A percentile compares a stretch with the other conserved stretches of the same genome.
Evolutionary conservation across 2,329 filamentous ascomycete genomes (phyloP).

Genomic region (Aureobasidium sp.): DNA sequence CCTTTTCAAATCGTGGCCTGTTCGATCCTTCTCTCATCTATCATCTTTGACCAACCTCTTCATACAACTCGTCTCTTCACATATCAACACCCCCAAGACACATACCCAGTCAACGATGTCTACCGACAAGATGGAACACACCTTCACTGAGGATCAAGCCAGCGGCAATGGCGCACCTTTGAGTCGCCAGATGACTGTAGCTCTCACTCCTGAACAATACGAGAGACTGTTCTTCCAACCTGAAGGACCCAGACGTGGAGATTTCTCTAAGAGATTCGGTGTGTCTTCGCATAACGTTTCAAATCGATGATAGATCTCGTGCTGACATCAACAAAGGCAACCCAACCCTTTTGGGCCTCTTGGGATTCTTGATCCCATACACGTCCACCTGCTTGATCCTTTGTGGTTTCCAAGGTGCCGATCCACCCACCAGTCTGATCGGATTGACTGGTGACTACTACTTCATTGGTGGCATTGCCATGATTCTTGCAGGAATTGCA

Average conservation of each 20-base stretch:
- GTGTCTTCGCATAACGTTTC: not conserved
- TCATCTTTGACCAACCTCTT: not conserved
- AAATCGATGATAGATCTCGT: not conserved
- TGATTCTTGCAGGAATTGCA: conserved; percentile 24
- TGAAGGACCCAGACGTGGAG: conserved; percentile 20
- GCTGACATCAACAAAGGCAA: conserved; percentile 17
- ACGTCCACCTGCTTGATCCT: conserved; percentile 25
- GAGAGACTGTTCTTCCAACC: conserved; percentile 27
- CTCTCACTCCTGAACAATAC: conserved; percentile 24
- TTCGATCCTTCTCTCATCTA: not conserved
- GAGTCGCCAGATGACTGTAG: conserved; percentile 23
- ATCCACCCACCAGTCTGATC: conserved; percentile 19
- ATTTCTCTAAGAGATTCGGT: conserved; percentile 24
- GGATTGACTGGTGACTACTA: conserved; percentile 25
- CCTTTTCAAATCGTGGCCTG: not conserved
- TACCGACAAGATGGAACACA: conserved; percentile 14
- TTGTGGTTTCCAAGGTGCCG: conserved; percentile 20
- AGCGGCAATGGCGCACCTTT: conserved; percentile 17
- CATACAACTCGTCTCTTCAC: not conserved
- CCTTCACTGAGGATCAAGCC: not conserved
- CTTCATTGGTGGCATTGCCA: conserved; percentile 24
- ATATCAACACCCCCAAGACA: not conserved
- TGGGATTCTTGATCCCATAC: conserved; percentile 26
- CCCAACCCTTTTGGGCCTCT: conserved; percentile 25
- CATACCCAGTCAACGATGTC: not conserved